A percentile compares a stretch with the other conserved stretches of the same genome.
Conservation (phyloP, 2,329 filamentous ascomycete species). For the Chaetomium sp. region DNA sequence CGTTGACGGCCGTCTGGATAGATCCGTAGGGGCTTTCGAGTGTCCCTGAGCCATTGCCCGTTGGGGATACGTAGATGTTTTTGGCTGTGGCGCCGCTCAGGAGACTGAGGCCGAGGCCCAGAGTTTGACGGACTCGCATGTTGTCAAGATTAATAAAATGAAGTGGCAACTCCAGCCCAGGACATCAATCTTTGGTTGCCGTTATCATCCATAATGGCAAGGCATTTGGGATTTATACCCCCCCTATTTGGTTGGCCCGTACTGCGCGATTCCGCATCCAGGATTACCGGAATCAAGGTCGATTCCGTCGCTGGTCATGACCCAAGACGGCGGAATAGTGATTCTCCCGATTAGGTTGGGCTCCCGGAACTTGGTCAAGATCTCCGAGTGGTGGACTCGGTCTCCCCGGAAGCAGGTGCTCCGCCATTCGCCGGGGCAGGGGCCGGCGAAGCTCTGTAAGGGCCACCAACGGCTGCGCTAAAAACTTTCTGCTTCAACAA, state of each 20-base stretch:
- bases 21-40: slow-evolving; percentile 9
- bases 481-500: too few species aligned
- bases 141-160: not conserved
- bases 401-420: slow-evolving; percentile 1
- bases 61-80: slow-evolving; percentile 6
- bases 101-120: not conserved
- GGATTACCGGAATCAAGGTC: not conserved
- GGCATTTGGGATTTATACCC: not conserved
- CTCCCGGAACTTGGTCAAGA: not conserved
- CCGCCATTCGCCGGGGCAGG: not conserved
- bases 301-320: not conserved
- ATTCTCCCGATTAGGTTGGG: slow-evolving; percentile 2
- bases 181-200: not conserved
- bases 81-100: slow-evolving; percentile 3
- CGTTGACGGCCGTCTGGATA: slow-evolving; percentile 9
- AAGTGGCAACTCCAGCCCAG: not conserved
- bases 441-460: too few species aligned
- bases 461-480: too few species aligned
- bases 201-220: not conserved
- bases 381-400: slow-evolving; percentile 11
- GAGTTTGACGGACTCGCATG: slow-evolving; percentile 1
- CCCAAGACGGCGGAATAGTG: not conserved
- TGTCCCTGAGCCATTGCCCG: slow-evolving; percentile 4
- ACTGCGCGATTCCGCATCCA: not conserved
- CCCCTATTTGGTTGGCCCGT: not conserved